Conservation (phyloP, 345 rosid species). For the Melaleuca alternifolia region DNA sequence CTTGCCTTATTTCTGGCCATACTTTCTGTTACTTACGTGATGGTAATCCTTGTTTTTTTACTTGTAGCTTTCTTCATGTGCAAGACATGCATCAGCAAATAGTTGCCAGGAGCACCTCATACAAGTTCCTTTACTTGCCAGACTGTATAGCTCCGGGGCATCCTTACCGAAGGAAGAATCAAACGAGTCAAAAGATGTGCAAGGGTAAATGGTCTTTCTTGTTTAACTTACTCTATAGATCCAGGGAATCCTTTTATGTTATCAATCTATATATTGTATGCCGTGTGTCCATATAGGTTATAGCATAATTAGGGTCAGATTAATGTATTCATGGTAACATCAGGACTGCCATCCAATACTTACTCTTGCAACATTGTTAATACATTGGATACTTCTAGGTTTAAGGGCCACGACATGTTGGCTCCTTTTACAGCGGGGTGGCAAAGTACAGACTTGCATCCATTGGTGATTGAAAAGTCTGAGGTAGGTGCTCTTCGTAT, state of each 20-base stretch:
- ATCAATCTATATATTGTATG: not conserved
- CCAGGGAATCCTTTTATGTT: not conserved
- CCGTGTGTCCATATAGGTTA: not conserved
- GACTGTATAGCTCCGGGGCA: conserved; percentile 46
- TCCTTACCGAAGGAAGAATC: conserved; percentile 39
- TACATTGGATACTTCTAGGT: conserved; percentile 22
- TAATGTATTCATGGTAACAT: not conserved
- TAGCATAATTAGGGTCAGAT: not conserved
- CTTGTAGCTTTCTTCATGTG: conserved; percentile 32
- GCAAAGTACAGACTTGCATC: conserved; percentile 72
- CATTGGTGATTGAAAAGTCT: conserved; percentile 74
- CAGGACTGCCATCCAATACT: not conserved
- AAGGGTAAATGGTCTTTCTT: conserved; percentile 20
- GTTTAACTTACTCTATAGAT: not conserved
- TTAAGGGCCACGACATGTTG: conserved; percentile 92
- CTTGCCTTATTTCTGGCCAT: not conserved
- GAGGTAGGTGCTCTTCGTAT: conserved; percentile 31
- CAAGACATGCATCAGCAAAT: conserved; percentile 24
- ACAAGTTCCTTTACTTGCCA: conserved; percentile 15
- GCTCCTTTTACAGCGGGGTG: conserved; percentile 99
- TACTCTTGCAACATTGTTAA: not conserved
- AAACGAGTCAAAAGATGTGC: conserved; percentile 6
- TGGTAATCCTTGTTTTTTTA: not conserved
- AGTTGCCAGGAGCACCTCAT: conserved; percentile 14
- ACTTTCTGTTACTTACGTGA: not conserved